Evolutionary conservation across 1,284 basidiomycete genomes (phyloP).

Genomic region (Moniliophthora roreri): DNA sequence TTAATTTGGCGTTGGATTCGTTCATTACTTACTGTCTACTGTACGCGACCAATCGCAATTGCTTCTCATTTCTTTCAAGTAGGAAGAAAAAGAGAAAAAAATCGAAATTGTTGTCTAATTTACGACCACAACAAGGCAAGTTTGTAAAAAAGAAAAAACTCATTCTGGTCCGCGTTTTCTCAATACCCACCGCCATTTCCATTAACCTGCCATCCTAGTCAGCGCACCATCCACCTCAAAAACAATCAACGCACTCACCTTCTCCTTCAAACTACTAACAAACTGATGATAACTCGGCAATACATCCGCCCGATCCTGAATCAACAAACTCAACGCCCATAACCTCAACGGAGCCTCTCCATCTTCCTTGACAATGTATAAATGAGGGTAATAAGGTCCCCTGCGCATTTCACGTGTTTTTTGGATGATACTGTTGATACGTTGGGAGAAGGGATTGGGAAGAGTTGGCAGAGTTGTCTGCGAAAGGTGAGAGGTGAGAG

Average conservation of each 20-base stretch:
- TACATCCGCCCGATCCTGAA: constrained; percentile 95
- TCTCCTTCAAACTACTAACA: constrained; percentile 75
- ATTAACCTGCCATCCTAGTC: constrained; percentile 5
- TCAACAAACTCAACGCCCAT: constrained; percentile 93
- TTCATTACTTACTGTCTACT: too few species aligned
- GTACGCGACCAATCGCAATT: too few species aligned
- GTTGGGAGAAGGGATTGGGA: constrained; percentile 92
- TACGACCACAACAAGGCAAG: too few species aligned
- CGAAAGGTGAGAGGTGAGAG: constrained; percentile 5
- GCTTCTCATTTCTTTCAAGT: too few species aligned
- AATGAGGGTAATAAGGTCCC: constrained; percentile 89
- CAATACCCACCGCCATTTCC: constrained; percentile 11
- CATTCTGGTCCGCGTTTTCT: too few species aligned
- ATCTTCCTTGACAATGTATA: constrained; percentile 99
- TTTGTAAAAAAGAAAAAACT: too few species aligned
- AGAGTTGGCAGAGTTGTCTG: constrained; percentile 85
- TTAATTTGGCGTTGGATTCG: too few species aligned
- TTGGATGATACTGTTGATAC: constrained; percentile 90
- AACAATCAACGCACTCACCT: constrained; percentile 38
- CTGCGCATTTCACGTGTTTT: constrained; percentile 90
- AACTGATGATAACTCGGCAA: constrained; percentile 97
- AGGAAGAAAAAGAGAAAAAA: too few species aligned
- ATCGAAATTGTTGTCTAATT: too few species aligned
- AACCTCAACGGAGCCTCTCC: constrained; percentile 91
- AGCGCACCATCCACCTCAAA: not conserved